Conservation (phyloP, 2,329 filamentous ascomycete species). For the Trichothecium roseum region DNA sequence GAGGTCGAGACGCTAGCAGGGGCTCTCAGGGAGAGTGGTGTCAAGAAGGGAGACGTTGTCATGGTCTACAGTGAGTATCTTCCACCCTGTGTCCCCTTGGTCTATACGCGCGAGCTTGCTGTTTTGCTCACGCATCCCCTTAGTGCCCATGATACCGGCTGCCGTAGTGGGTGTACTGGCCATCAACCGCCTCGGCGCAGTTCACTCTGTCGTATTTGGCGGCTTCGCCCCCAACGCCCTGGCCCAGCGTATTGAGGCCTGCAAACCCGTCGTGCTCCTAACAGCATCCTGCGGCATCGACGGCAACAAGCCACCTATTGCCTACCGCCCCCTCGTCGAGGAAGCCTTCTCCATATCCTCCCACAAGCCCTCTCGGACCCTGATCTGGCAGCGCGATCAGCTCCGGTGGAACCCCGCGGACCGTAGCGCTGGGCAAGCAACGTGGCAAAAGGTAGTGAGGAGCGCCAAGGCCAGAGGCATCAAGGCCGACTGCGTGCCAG, state of each 20-base stretch:
- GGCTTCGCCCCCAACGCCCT: constrained; percentile 76
- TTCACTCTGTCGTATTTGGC: constrained; percentile 89
- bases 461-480: constrained; percentile 58
- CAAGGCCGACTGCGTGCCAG: constrained; percentile 64
- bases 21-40: constrained; percentile 71
- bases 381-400: constrained; percentile 79
- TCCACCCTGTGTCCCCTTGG: neutral
- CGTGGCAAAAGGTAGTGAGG: constrained; percentile 69
- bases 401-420: constrained; percentile 62
- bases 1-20: constrained; percentile 78
- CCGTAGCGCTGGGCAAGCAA: constrained; percentile 57
- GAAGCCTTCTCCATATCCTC: constrained; percentile 57
- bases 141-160: constrained; percentile 92
- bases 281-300: constrained; percentile 92
- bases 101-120: too few species aligned
- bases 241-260: constrained; percentile 81
- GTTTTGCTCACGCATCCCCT: too few species aligned
- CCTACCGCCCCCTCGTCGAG: constrained; percentile 69
- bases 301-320: constrained; percentile 65
- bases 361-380: constrained; percentile 61
- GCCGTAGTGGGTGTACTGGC: constrained; percentile 82
- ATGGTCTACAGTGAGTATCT: constrained; percentile 67
- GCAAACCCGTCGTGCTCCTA: constrained; percentile 63
- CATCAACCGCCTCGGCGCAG: constrained; percentile 68
- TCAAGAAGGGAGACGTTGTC: constrained; percentile 75